Evolutionary conservation across 176 grass and related monocot species (phyloP).

Genomic region (Puccinellia tenuiflora): DNA sequence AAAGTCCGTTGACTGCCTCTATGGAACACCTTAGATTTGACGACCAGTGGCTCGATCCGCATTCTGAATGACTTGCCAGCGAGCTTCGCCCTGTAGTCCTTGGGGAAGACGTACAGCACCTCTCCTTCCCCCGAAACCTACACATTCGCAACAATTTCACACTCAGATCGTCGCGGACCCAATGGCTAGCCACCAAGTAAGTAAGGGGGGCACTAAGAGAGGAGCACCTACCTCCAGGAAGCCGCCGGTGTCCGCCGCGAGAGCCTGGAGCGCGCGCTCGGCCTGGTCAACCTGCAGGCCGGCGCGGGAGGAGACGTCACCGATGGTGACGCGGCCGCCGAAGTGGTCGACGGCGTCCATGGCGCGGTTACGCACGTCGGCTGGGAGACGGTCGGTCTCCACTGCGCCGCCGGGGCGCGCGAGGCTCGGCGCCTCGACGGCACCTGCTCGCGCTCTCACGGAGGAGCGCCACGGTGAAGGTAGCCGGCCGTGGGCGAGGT

Average conservation of each 20-base stretch:
- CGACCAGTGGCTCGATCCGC: slow-evolving; percentile 62
- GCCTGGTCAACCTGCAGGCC: slow-evolving; percentile 72
- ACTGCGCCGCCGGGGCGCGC: slow-evolving; percentile 59
- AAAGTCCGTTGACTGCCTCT: neutral
- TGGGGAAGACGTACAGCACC: slow-evolving; percentile 81
- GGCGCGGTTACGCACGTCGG: slow-evolving; percentile 69
- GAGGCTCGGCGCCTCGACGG: slow-evolving; percentile 40
- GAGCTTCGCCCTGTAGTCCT: slow-evolving; percentile 87
- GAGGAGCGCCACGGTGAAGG: slow-evolving; percentile 6
- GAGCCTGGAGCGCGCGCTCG: slow-evolving; percentile 84
- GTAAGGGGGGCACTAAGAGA: neutral
- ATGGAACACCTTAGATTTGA: slow-evolving; percentile 73
- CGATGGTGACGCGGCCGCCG: slow-evolving; percentile 79
- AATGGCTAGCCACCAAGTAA: neutral
- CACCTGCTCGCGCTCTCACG: slow-evolving; percentile 31
- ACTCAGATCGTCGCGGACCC: neutral
- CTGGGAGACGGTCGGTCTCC: slow-evolving; percentile 88
- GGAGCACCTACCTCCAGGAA: slow-evolving; percentile 99
- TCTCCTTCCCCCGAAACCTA: slow-evolving; percentile 97
- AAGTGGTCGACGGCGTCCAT: slow-evolving; percentile 81
- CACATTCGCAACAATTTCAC: neutral
- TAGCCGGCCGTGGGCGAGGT: neutral
- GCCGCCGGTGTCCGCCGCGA: slow-evolving; percentile 87
- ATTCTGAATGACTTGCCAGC: slow-evolving; percentile 82
- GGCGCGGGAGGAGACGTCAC: slow-evolving; percentile 70